Percentiles rank a stretch among this genome's conserved stretches.
These are phyloP conservation scores for Cladosporium sp. DNA, from an alignment of 2,329 filamentous ascomycete genomes.

Conservation along the genomic window DNA sequence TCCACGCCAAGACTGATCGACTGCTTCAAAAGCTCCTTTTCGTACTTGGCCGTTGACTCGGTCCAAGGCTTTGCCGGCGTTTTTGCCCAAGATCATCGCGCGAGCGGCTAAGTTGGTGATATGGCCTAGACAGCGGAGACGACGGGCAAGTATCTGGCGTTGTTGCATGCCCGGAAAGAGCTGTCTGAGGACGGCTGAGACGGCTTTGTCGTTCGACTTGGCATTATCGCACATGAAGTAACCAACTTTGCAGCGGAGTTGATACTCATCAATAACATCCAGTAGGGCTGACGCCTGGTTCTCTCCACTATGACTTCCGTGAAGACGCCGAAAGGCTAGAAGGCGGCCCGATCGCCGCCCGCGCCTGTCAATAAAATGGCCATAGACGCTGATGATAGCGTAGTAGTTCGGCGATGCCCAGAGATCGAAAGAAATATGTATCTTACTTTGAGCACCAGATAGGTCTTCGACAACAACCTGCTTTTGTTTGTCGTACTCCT, in stretches of 20 bases:
- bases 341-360: background rate
- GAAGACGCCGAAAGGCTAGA: background rate
- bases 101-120: slow-evolving; percentile 1
- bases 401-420: too few species aligned
- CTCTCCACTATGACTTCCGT: background rate
- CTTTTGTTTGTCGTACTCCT: background rate
- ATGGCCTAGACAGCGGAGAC: background rate
- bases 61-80: background rate
- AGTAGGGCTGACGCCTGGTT: background rate
- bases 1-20: slow-evolving; percentile 8
- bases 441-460: too few species aligned
- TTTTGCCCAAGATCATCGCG: background rate
- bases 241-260: background rate
- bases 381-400: too few species aligned
- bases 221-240: background rate
- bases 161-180: background rate
- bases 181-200: background rate
- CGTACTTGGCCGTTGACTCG: background rate
- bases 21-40: slow-evolving; percentile 6
- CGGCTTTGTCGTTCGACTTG: background rate
- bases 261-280: background rate
- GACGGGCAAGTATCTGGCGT: slow-evolving; percentile 1
- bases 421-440: too few species aligned
- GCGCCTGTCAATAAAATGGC: background rate
- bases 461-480: too few species aligned